Conservation (phyloP, 176 grass and related monocot species). For the Paspalum vaginatum region DNA sequence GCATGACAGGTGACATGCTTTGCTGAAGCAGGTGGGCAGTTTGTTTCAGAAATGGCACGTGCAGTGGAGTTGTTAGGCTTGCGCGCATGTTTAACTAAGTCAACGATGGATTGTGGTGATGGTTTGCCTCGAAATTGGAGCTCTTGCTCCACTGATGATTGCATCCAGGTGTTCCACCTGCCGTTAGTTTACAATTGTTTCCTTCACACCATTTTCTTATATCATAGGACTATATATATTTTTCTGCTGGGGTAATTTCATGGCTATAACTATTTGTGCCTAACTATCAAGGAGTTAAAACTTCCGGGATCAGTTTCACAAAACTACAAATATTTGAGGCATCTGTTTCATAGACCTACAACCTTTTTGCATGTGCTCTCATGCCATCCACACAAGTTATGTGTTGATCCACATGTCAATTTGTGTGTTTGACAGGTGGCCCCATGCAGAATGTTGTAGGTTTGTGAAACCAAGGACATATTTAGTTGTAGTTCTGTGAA, state of each 20-base stretch:
- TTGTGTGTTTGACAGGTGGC: no score
- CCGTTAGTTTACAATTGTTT: neutral
- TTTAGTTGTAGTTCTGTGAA: no score
- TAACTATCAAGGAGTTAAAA: no score
- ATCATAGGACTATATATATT: neutral
- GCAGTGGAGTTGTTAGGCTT: conserved; percentile 79
- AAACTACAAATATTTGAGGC: no score
- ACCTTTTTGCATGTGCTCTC: no score
- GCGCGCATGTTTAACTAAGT: conserved; percentile 86
- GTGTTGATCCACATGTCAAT: no score
- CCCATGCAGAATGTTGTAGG: no score
- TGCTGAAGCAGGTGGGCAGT: conserved; percentile 93
- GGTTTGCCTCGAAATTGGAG: conserved; percentile 85
- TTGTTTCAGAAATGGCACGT: conserved; percentile 79
- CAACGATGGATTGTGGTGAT: conserved; percentile 84
- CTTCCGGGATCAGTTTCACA: no score
- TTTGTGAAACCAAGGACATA: no score
- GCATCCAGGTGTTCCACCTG: conserved; percentile 66
- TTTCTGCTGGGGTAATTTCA: neutral
- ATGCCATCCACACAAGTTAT: no score
- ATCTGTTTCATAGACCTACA: no score
- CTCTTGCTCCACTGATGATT: conserved; percentile 64
- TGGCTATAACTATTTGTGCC: no score
- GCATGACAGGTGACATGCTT: conserved; percentile 83
- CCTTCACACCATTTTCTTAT: neutral